Percentiles rank a stretch among this genome's conserved stretches.
Conservation (phyloP, 2,329 filamentous ascomycete genomes). For the Orbilia oligospora region DNA sequence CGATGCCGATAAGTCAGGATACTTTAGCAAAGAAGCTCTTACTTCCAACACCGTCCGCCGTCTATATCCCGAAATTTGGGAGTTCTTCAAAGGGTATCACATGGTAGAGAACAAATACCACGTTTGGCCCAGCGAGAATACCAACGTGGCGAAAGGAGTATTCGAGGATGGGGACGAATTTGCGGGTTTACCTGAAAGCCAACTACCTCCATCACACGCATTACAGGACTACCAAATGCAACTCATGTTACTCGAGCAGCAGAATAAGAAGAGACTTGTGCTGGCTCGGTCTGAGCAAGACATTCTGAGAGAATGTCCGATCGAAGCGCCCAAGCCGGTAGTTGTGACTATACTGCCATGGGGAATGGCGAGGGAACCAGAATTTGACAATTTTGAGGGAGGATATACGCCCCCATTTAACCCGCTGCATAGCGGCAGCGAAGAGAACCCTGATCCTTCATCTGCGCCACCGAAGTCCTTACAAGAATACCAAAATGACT, state of each 20-base stretch:
- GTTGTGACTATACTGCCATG: background rate
- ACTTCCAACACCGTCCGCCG: slow-evolving; percentile 4
- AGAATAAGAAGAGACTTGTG: slow-evolving; percentile 62
- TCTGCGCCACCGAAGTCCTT: background rate
- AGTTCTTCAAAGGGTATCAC: slow-evolving; percentile 6
- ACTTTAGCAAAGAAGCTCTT: background rate
- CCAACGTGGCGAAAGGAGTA: background rate
- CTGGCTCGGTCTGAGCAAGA: slow-evolving; percentile 43
- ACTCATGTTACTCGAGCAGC: slow-evolving; percentile 62
- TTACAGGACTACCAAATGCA: slow-evolving; percentile 62
- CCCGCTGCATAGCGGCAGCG: no score
- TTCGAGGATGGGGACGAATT: slow-evolving; percentile 7
- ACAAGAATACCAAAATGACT: background rate
- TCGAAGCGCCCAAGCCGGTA: background rate
- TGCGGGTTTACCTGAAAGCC: background rate
- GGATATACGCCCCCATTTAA: no score
- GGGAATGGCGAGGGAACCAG: background rate
- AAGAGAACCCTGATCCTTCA: background rate
- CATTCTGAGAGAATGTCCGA: background rate
- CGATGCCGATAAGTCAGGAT: background rate
- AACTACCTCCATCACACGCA: background rate
- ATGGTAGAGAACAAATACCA: background rate
- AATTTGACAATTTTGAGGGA: no score
- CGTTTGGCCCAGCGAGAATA: background rate
- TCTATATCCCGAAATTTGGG: background rate